A percentile compares a stretch with the other conserved stretches of the same genome.
Conservation (phyloP, 1,284 basidiomycete genomes). For the Sanghuangporus weigelae region DNA sequence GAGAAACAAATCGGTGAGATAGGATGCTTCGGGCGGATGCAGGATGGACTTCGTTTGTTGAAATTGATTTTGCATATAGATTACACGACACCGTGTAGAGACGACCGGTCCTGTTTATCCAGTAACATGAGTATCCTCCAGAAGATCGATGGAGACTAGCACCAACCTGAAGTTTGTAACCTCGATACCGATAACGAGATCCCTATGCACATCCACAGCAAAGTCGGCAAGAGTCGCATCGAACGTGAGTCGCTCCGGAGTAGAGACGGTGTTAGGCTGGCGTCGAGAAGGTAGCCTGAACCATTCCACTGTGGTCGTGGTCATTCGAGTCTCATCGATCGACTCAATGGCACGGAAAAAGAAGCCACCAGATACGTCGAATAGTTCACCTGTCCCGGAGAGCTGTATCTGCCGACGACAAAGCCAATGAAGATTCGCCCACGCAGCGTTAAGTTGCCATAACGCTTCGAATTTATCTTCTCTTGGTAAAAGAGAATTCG, state of each 20-base stretch:
- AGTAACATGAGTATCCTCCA: not conserved
- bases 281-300: constrained; percentile 1
- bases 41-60: constrained; percentile 5
- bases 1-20: not conserved
- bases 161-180: not conserved
- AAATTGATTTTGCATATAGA: not conserved
- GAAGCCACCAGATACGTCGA: constrained; percentile 4
- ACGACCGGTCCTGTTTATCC: not conserved
- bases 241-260: not conserved
- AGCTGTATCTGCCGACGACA: not conserved
- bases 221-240: not conserved
- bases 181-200: constrained; percentile 6
- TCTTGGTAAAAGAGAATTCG: not conserved
- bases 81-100: not conserved
- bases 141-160: too few species aligned
- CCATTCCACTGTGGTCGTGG: not conserved
- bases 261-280: not conserved
- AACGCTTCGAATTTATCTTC: not conserved
- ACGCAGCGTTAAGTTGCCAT: not conserved
- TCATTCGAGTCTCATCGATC: not conserved
- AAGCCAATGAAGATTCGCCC: constrained; percentile 11
- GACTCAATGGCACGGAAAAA: not conserved
- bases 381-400: not conserved
- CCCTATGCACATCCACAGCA: not conserved
- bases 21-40: not conserved